Evolutionary conservation across 2,329 filamentous ascomycete genomes (phyloP), one percentile per base, ranked within the genome.

Genomic region (Aspergillus costaricaensis): DNA sequence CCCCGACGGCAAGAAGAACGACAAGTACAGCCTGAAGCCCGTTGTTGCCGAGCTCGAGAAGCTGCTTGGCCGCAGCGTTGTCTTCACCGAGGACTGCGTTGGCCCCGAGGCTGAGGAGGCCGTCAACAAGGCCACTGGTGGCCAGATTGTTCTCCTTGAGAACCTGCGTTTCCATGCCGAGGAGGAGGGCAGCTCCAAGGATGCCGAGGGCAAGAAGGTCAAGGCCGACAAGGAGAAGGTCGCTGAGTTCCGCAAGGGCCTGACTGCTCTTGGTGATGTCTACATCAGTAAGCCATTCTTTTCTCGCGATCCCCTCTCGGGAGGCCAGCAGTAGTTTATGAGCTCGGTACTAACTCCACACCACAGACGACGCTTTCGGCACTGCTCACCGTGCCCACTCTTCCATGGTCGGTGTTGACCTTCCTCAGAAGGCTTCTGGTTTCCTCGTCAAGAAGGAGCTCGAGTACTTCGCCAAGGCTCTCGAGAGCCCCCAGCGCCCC

Each of bases 371-470:
- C 74, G 95, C 96, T 65, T 99, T 99, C 77, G 95, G 95, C 79
- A 99, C 95, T 64, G 95, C 95, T 63, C 95, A 99, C 85, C 92
- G 95, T 78, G 95, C 91, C 52, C 95, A 99, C 87, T 97, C 92
- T 80, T 98, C 94, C 79, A 99, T 99, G 95, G 95, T 99, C 72
- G 95, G 95, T 74, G 86, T 97, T 66, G 88, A 97, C 68, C 89
- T 99, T 52, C 93, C 94, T 70, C 92, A 98, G 80, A 97, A 96
- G 85, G 95, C 95, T 9, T 91, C 94, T 59, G 95, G 95, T 65
- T 99, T 97, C 88, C 88, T 99, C 74, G 92, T 99, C 85, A 99
- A 99, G 90, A 99, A 98, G 86, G 95, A 99, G 82, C 90, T 99
- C 65, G 95, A 99, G 77, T 99, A 99, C 88, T 99, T 99, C 77